Base-by-base conservation (phyloP, 495 filamentous ascomycete genomes). In the Penicillium steckii region DNA sequence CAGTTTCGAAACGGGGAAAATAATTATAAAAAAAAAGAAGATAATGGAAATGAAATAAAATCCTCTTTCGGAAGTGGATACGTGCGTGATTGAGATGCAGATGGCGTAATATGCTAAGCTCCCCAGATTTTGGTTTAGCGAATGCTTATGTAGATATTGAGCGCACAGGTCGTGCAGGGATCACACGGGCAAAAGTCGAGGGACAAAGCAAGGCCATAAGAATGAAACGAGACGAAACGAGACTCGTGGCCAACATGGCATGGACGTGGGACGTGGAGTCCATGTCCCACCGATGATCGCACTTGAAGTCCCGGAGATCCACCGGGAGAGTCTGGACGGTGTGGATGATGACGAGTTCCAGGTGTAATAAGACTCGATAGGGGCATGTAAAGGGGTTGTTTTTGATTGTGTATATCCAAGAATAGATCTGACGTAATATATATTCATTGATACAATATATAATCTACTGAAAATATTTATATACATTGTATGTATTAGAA, bases 21-120 rank as follows among this genome's bases (percentile, higher is more conserved):
- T 27, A 5, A 27, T 27, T 25, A 48, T 45, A 55, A 44, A 48
- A 59, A 48, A 43, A 40, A 30, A 58, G 50, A 41, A 29, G 50
- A 50, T 23, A 45, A 53, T 52, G 42, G 18, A 56, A 13, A 17
- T 19, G 19, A 42, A 24, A 46, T 45, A 44, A 29, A 40, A 46
- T 32, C 25, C 26, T 27, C 33, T 15, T 9, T 38, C 19, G 49
- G 37, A 56, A 33, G 53, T 46, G 52, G 49, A 45, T 40, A 25
- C 26, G 46, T 47, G 53, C 59, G 61, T 65, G 56, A 66, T 66
- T 52, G 37, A 44, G 52, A 40, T 22, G 44, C 33, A 37, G 33
- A 68, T 64, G 63, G 63, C 63, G 63, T 56, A 61, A 66, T 66
- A 66, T 61, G 38, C 63, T 35, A 54, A 61, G 45, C 48, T 58